Evolutionary conservation across 176 grass and related monocot species (phyloP), one percentile per base, ranked within the genome.

Genomic region (Triticum monococcum): DNA sequence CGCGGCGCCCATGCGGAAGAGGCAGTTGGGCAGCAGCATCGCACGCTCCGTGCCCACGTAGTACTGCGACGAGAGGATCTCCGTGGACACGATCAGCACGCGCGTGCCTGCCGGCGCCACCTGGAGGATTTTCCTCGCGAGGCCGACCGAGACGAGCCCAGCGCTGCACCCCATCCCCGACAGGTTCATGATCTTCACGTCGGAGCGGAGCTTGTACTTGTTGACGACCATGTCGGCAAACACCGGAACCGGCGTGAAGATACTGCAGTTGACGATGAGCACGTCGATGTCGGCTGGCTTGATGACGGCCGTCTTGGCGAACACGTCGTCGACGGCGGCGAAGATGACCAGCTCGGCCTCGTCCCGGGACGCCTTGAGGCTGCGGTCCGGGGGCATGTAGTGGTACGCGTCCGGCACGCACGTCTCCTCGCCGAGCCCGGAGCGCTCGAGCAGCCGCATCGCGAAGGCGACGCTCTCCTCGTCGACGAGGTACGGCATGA

Each of bases 141-240:
- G 77, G 65, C 86, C 92, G 52, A 93, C 79, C 30, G 84, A 79
- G 36, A 93, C 59, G 25, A 87, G 84, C 33, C 69, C 87, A 1
- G 68, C 90, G 72, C 86, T 89, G 82, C 86, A 86, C 16, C 75
- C 91, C 91, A 93, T 93, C 75, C 91, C 91, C 24, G 88, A 87
- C 46, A 93, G 88, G 85, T 82, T 93, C 7, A 87, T 79, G 76
- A 26, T 88, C 72, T 85, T 79, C 40, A 93, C 85, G 62, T 93
- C 85, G 78, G 41, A 1, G 5, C 91, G 81, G 23, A 93, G 82
- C 48, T 25, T 22, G 54, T 59, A 59, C 54, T 59, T 59, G 54
- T 59, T 20, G 54, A 59, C 54, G 54, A 59, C 54, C 60, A 89
- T 85, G 81, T 89, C 81, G 1, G 85, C 20, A 70, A 93, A 89